Evolutionary conservation across 163 green algal genomes (phyloP).

Genomic region (Volvox carteri): DNA sequence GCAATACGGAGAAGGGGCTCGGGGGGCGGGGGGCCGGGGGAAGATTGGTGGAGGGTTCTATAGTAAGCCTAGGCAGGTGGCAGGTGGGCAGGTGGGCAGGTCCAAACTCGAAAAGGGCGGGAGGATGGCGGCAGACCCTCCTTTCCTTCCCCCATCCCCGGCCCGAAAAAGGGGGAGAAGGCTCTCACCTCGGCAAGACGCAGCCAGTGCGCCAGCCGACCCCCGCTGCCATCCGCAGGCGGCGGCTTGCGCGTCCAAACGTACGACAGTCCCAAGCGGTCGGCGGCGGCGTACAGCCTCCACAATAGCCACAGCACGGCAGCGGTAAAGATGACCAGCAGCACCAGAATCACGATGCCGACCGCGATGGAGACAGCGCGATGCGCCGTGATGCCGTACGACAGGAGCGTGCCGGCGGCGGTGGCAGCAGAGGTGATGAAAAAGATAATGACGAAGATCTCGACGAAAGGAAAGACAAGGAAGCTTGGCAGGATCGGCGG

Average conservation of each 20-base stretch:
- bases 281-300: background rate
- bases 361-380: background rate
- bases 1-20: no score
- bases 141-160: no score
- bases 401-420: slow-evolving; percentile 1
- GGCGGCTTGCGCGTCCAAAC: background rate
- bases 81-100: no score
- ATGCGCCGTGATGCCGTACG: background rate
- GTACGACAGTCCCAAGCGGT: slow-evolving; percentile 21
- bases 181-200: slow-evolving; percentile 11
- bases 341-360: background rate
- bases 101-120: no score
- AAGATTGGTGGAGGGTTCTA: no score
- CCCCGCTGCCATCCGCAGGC: background rate
- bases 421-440: slow-evolving; percentile 7
- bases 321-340: background rate
- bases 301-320: background rate
- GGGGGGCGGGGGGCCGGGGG: no score
- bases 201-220: background rate
- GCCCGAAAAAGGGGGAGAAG: background rate
- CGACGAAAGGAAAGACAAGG: slow-evolving; percentile 30
- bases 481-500: background rate
- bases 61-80: no score
- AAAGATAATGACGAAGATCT: slow-evolving; percentile 19
- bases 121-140: no score